Evolutionary conservation across 1,284 basidiomycete genomes (phyloP), one percentile per base, ranked within the genome.

Genomic region (Pisolithus thermaeus): DNA sequence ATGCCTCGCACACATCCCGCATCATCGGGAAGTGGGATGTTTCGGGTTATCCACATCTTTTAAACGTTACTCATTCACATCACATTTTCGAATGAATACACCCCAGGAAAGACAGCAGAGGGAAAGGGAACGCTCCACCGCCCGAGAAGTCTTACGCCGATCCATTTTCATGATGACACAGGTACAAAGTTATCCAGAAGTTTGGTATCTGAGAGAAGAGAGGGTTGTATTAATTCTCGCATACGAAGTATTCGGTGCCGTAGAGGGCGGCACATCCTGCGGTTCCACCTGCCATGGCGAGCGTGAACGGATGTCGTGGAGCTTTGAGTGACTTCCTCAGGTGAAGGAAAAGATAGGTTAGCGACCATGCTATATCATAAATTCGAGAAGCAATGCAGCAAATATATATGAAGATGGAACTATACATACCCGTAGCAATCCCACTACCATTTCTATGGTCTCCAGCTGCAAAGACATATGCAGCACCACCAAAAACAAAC

Each of bases 401-500:
- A 7, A 12, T 30, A 4, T n/a, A 14, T 22, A 36, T n/a, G n/a
- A n/a, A 27, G 23, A 3, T 30, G 9, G 27, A 22, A 5, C 6
- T 40, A 36, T 3, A 52, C 61, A 37, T 42, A 72, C 75, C 71
- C 44, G 76, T 77, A 16, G 70, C 61, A 23, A 77, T 72, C 0
- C 76, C 75, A 50, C 71, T 69, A 0, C 76, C 76, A 45, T 78
- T 78, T 14, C 68, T 61, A 18, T 56, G 57, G 46, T 78, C 75
- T 2, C 75, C 76, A 3, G 66, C 44, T 1, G 63, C 55, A 32
- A 76, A 58, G 1, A 74, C 69, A 57, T 75, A 77, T 1, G 73
- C 75, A 1, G 73, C 69, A 1, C 75, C 73, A 1, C 67, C 68
- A 48, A 78, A 76, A n/a, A 73, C 68, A 7, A 71, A 59, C 16